Conservation (phyloP, 2,329 filamentous ascomycete species). For the Talaromyces marneffei region DNA sequence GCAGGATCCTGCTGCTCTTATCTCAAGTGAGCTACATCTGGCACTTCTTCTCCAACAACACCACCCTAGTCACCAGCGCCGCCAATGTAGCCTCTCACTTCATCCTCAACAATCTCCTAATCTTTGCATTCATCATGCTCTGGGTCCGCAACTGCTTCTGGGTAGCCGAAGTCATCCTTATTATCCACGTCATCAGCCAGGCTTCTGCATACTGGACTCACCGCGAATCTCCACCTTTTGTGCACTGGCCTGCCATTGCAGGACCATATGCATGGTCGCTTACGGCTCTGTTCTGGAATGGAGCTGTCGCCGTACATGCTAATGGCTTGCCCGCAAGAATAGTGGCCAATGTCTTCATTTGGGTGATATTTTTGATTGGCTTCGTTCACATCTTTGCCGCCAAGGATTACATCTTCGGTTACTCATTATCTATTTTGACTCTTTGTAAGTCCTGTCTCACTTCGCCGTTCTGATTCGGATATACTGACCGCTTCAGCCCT, state of each 20-base stretch:
- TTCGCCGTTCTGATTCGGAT: neutral
- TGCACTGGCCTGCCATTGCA: conserved; percentile 69
- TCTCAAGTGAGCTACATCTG: conserved; percentile 70
- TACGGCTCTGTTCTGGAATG: conserved; percentile 82
- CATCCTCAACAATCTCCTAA: conserved; percentile 76
- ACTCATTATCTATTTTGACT: conserved; percentile 66
- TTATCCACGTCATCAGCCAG: conserved; percentile 79
- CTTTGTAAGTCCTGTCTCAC: conserved; percentile 51
- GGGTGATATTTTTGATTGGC: conserved; percentile 73
- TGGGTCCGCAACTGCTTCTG: conserved; percentile 72
- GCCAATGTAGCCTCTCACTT: conserved; percentile 78
- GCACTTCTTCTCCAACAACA: conserved; percentile 66
- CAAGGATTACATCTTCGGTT: conserved; percentile 73
- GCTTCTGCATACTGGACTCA: conserved; percentile 75
- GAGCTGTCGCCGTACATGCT: conserved; percentile 71
- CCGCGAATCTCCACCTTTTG: conserved; percentile 62
- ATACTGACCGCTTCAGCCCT: conserved; percentile 42
- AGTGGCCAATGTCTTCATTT: conserved; percentile 81
- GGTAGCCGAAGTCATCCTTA: conserved; percentile 67
- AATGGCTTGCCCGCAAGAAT: conserved; percentile 65
- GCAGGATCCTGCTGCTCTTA: conserved; percentile 65
- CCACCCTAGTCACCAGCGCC: conserved; percentile 60
- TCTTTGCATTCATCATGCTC: conserved; percentile 75
- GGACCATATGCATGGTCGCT: conserved; percentile 82
- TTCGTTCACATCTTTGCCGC: conserved; percentile 67